A percentile compares a stretch with the other conserved stretches of the same genome.
Evolutionary conservation across 805 yeast genomes (phyloP).

Genomic region (Candida glaebosa): DNA sequence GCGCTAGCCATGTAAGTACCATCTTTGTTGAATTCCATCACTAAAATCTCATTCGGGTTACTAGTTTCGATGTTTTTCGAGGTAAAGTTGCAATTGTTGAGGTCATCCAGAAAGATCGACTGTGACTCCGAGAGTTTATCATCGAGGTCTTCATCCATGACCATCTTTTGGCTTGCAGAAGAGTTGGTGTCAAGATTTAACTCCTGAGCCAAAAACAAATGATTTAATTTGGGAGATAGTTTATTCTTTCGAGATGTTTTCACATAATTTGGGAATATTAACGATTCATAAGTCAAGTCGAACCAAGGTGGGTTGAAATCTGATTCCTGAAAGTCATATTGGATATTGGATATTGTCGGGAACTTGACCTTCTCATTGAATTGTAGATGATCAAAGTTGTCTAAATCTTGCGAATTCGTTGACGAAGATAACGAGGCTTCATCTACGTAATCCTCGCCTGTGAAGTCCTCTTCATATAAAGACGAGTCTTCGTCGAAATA

Average conservation of each 20-base stretch:
- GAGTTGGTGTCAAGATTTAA: conserved; percentile 25
- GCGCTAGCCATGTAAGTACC: conserved; percentile 85
- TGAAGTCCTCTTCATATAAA: neutral
- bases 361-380: conserved; percentile 14
- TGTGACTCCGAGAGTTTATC: conserved; percentile 1
- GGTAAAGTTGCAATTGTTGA: neutral
- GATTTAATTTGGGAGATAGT: conserved; percentile 44
- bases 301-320: conserved; percentile 24
- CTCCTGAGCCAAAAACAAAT: conserved; percentile 67
- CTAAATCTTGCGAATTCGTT: neutral
- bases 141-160: conserved; percentile 1
- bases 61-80: neutral
- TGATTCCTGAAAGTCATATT: conserved; percentile 6
- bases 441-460: neutral
- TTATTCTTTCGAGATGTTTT: conserved; percentile 46
- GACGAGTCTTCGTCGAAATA: conserved; percentile 5
- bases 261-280: conserved; percentile 54
- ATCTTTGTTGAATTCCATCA: conserved; percentile 68
- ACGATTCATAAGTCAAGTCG: conserved; percentile 31
- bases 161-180: conserved; percentile 4
- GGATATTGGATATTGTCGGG: conserved; percentile 10
- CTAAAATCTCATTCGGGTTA: conserved; percentile 56
- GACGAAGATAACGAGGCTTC: conserved; percentile 1
- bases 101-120: conserved; percentile 1
- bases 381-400: conserved; percentile 9